phyloP scores from a whole-genome alignment of 169 alveolate genomes.

The Plasmodium vivax region DNA sequence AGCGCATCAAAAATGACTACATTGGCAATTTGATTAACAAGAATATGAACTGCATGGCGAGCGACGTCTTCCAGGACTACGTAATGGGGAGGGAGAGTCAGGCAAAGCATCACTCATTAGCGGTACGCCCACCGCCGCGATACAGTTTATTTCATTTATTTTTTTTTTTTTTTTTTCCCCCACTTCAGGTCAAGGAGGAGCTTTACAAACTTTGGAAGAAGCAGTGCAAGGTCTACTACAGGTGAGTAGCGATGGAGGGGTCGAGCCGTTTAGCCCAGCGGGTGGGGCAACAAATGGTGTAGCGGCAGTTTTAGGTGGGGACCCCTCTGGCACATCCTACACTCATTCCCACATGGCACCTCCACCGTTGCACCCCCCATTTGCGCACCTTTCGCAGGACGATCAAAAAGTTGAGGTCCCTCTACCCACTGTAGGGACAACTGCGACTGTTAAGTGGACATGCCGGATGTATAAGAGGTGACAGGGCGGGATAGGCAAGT shows the following conservation, averaged over 20 bases:
- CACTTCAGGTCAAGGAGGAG: conserved; percentile 63
- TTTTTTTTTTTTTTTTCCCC: background rate
- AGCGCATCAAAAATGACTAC: conserved; percentile 37
- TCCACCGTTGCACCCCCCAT: background rate
- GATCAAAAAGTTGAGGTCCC: conserved; percentile 24
- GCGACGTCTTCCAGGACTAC: conserved; percentile 66
- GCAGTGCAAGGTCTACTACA: conserved; percentile 63
- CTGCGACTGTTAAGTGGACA: background rate
- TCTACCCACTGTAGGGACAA: background rate
- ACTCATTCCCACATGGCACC: background rate
- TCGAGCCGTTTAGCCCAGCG: background rate
- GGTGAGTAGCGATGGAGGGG: conserved; percentile 15
- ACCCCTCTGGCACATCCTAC: background rate
- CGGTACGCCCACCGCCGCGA: background rate
- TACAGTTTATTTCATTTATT: background rate
- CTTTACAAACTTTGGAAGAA: conserved; percentile 53
- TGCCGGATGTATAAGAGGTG: background rate
- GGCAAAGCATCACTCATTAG: background rate
- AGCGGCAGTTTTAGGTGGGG: background rate
- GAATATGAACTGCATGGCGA: conserved; percentile 57
- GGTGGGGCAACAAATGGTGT: background rate
- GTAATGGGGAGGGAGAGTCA: background rate
- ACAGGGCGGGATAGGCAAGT: background rate
- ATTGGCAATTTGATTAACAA: conserved; percentile 47
- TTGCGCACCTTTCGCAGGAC: background rate